Conservation (phyloP, 2,329 filamentous ascomycete genomes). For the Acrodontium crateriforme region DNA sequence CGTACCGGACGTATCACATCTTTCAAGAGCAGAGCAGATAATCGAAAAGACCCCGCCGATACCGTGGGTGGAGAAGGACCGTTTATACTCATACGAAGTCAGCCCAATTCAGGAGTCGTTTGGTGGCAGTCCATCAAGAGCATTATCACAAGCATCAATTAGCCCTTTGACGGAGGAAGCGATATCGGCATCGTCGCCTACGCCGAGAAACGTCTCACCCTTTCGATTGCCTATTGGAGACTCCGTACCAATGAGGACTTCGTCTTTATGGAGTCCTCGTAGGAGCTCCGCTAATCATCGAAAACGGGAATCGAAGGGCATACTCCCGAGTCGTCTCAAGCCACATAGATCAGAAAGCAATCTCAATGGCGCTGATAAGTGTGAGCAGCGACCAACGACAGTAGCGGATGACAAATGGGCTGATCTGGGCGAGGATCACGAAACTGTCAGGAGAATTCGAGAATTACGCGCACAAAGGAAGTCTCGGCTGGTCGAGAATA, state of each 20-base stretch:
- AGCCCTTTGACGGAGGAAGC: neutral
- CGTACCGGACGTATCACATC: conserved; percentile 1
- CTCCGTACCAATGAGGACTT: conserved; percentile 21
- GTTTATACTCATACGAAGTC: conserved; percentile 15
- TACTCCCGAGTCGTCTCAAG: conserved; percentile 4
- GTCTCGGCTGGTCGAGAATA: conserved; percentile 38
- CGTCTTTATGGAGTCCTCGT: conserved; percentile 22
- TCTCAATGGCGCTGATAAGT: neutral
- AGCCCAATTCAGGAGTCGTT: conserved; percentile 9
- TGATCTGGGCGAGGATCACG: conserved; percentile 27
- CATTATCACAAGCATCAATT: neutral
- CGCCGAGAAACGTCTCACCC: conserved; percentile 3
- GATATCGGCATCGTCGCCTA: neutral
- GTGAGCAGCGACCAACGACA: conserved; percentile 9
- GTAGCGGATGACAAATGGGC: conserved; percentile 21
- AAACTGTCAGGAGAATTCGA: conserved; percentile 45
- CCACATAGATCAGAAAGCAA: conserved; percentile 2
- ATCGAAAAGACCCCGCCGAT: conserved; percentile 17
- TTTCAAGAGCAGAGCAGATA: conserved; percentile 16
- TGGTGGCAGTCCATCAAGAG: neutral
- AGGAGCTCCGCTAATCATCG: conserved; percentile 14
- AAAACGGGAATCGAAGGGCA: conserved; percentile 15
- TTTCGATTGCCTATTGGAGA: conserved; percentile 16
- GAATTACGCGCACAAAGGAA: conserved; percentile 45
- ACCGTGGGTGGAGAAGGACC: conserved; percentile 26